phyloP scores from a whole-genome alignment of 768 basidiomycete genomes.

The Phanerodontia chrysosporium region DNA sequence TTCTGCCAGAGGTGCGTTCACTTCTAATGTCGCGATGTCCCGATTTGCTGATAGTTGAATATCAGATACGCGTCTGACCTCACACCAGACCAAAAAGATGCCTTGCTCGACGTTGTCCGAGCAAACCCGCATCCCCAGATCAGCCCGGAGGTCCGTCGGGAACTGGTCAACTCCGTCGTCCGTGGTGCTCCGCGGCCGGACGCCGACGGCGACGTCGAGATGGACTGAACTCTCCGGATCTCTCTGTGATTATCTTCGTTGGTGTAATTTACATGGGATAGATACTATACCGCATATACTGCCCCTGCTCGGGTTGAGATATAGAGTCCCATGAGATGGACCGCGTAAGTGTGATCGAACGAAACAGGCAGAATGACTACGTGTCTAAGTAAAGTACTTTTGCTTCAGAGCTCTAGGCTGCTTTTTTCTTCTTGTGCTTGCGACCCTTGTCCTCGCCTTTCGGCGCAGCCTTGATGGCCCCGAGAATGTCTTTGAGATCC shows the following conservation, averaged over 20 bases:
- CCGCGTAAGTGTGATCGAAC: too few species aligned
- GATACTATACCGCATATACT: background rate
- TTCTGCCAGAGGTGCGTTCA: slow-evolving; percentile 81
- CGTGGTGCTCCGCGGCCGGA: slow-evolving; percentile 75
- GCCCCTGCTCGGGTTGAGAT: too few species aligned
- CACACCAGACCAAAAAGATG: slow-evolving; percentile 96
- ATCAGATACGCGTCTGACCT: slow-evolving; percentile 87
- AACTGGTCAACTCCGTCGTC: slow-evolving; percentile 81
- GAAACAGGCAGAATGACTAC: background rate
- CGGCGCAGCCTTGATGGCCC: slow-evolving; percentile 58
- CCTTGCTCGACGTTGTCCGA: slow-evolving; percentile 88
- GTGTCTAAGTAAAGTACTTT: background rate
- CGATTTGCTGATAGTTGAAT: background rate
- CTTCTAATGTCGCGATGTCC: background rate
- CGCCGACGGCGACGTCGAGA: slow-evolving; percentile 49
- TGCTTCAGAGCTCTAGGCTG: background rate
- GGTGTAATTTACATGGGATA: background rate
- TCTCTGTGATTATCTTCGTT: background rate
- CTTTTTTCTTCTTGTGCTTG: background rate
- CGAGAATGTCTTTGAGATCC: slow-evolving; percentile 46
- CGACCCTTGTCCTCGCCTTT: slow-evolving; percentile 22
- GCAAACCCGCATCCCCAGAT: slow-evolving; percentile 86
- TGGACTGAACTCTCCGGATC: slow-evolving; percentile 14
- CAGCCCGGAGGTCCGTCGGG: slow-evolving; percentile 83
- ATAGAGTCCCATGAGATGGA: too few species aligned